These are phyloP conservation scores for Flueggea neowawraea DNA, from an alignment of 441 rosid species.

Conservation along the genomic window DNA sequence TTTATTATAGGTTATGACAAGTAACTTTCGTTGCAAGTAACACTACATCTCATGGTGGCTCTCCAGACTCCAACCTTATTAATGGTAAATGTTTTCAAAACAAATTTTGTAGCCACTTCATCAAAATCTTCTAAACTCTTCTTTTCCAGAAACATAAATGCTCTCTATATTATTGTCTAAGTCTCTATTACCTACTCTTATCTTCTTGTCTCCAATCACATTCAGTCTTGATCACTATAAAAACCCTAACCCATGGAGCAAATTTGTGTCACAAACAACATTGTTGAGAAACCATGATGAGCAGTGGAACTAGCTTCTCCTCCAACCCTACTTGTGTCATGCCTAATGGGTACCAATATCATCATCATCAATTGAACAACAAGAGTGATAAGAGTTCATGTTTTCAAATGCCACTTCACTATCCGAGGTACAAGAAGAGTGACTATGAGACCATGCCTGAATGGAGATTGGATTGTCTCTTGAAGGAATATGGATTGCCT, in stretches of 20 bases:
- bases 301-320: constrained; percentile 21
- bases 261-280: not conserved
- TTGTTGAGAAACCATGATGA: constrained; percentile 5
- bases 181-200: constrained; percentile 2
- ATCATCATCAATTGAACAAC: constrained; percentile 12
- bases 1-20: not conserved
- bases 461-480: constrained; percentile 48
- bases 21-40: not conserved
- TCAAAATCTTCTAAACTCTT: constrained; percentile 4
- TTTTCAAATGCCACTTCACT: constrained; percentile 56
- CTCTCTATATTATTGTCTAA: constrained; percentile 7
- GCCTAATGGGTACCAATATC: constrained; percentile 14
- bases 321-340: constrained; percentile 6
- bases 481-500: constrained; percentile 46
- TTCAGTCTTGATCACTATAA: constrained; percentile 19
- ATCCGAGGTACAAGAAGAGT: constrained; percentile 42
- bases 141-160: constrained; percentile 20
- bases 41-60: constrained; percentile 1
- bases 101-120: not conserved
- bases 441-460: constrained; percentile 57
- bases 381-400: constrained; percentile 11
- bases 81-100: not conserved
- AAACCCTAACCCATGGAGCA: not conserved
- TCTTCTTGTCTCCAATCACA: constrained; percentile 7
- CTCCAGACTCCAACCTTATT: constrained; percentile 2